phyloP scores from a whole-genome alignment of 768 basidiomycete genomes.

The Suillus americanus region DNA sequence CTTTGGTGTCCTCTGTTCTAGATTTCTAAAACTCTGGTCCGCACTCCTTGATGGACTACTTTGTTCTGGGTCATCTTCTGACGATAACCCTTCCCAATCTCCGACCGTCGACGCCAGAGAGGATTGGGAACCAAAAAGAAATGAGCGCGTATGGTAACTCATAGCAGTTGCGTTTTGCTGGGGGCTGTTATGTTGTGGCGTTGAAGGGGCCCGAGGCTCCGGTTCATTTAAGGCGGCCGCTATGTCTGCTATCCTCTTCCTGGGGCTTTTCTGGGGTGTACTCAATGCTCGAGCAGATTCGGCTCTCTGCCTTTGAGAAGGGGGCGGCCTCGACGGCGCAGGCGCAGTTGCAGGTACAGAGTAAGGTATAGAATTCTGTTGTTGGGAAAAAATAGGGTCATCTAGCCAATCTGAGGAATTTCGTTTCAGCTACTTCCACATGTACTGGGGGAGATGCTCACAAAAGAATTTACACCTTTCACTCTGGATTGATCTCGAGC shows the following conservation, averaged over 20 bases:
- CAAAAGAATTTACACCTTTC: slow-evolving; percentile 35
- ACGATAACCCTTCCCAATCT: slow-evolving; percentile 19
- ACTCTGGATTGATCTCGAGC: slow-evolving; percentile 18
- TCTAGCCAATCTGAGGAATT: slow-evolving; percentile 32
- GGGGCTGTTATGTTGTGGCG: slow-evolving; percentile 3
- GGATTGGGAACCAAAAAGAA: slow-evolving; percentile 8
- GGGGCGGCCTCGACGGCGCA: neutral
- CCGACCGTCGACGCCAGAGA: slow-evolving; percentile 27
- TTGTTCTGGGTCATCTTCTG: slow-evolving; percentile 8
- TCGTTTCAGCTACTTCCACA: neutral
- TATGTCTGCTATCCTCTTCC: slow-evolving; percentile 2
- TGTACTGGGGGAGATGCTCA: slow-evolving; percentile 21
- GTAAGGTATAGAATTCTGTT: neutral
- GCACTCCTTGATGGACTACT: neutral
- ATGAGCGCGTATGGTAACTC: neutral
- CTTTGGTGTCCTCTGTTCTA: slow-evolving; percentile 21
- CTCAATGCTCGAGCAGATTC: neutral
- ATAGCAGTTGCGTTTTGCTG: slow-evolving; percentile 10
- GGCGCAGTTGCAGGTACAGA: neutral
- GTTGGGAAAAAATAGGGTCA: slow-evolving; percentile 17
- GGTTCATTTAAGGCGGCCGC: neutral
- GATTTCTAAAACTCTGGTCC: neutral
- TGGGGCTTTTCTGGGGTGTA: slow-evolving; percentile 1
- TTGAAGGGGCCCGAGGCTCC: neutral
- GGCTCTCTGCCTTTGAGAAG: slow-evolving; percentile 1